A percentile compares a stretch with the other conserved stretches of the same genome.
phyloP scores from a whole-genome alignment of 371 early-diverging fungal genomes.

The Mucor circinelloides region DNA sequence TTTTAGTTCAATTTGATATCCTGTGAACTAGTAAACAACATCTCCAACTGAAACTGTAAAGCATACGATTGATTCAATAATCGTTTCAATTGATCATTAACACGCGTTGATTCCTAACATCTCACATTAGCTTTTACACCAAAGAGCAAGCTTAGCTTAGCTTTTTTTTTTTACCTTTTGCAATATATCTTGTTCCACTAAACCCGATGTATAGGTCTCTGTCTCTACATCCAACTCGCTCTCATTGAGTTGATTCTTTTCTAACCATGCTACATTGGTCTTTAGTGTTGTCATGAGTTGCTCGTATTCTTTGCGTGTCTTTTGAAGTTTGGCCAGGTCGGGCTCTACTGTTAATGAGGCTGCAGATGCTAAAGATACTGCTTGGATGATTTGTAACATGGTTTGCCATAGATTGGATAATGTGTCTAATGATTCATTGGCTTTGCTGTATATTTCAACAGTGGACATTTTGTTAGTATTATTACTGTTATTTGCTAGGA shows the following conservation, averaged over 20 bases:
- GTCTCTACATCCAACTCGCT: slow-evolving; percentile 3
- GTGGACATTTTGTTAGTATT: background rate
- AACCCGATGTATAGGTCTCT: background rate
- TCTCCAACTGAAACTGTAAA: slow-evolving; percentile 45
- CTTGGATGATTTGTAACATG: slow-evolving; percentile 36
- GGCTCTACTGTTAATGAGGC: slow-evolving; percentile 44
- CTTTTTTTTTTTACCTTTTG: slow-evolving; percentile 5
- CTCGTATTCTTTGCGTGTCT: slow-evolving; percentile 38
- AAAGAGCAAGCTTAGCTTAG: background rate
- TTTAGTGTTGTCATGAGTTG: slow-evolving; percentile 24
- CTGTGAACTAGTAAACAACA: slow-evolving; percentile 39
- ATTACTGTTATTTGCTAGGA: background rate
- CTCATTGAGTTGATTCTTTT: slow-evolving; percentile 17
- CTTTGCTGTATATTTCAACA: slow-evolving; percentile 25
- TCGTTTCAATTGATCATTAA: slow-evolving; percentile 35
- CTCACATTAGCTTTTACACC: too few relatives aligned
- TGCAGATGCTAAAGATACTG: slow-evolving; percentile 35
- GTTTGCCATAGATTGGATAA: slow-evolving; percentile 39
- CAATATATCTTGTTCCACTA: slow-evolving; percentile 24
- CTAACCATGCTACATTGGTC: slow-evolving; percentile 28
- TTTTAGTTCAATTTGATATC: slow-evolving; percentile 11
- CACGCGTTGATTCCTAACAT: slow-evolving; percentile 34
- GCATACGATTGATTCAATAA: slow-evolving; percentile 49
- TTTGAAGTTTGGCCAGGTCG: slow-evolving; percentile 34
- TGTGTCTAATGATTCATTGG: slow-evolving; percentile 34